Conservation (phyloP, 192 early-diverging fungal genomes). For the Coemansia sp. region DNA sequence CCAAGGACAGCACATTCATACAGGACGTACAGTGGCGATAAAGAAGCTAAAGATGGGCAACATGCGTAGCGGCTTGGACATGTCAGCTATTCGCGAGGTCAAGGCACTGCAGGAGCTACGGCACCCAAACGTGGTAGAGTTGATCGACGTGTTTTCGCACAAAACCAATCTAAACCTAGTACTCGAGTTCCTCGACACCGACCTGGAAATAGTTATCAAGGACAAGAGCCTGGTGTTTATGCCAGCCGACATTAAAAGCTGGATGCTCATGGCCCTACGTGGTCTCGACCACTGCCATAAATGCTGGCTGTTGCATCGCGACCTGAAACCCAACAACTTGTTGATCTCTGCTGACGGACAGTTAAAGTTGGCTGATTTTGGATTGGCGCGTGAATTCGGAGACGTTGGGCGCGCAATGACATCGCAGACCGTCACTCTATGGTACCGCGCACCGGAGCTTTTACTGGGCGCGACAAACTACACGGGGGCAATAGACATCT, state of each 20-base stretch:
- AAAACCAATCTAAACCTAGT: conserved; percentile 91
- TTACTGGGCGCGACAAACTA: conserved; percentile 87
- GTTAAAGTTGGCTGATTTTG: conserved; percentile 98
- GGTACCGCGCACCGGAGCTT: conserved; percentile 96
- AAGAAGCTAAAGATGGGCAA: conserved; percentile 96
- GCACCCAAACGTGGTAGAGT: conserved; percentile 92
- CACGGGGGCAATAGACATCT: conserved; percentile 88
- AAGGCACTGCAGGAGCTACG: conserved; percentile 87
- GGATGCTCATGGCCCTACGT: conserved; percentile 95
- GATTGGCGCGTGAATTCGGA: conserved; percentile 94
- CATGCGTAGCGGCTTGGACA: conserved; percentile 91
- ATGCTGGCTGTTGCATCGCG: conserved; percentile 87
- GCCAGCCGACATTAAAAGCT: conserved; percentile 91
- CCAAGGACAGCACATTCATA: conserved; percentile 60
- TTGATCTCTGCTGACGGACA: conserved; percentile 78
- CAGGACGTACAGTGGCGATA: conserved; percentile 80
- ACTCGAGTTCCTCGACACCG: conserved; percentile 90
- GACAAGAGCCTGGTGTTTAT: conserved; percentile 85
- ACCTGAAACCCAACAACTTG: conserved; percentile 89
- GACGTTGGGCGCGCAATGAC: conserved; percentile 80
- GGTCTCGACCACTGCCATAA: conserved; percentile 91
- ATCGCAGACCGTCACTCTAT: conserved; percentile 91
- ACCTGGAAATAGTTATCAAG: conserved; percentile 96
- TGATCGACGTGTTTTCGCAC: conserved; percentile 91
- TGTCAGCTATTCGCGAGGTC: conserved; percentile 94